Conservation (phyloP, 2,329 filamentous ascomycete species). For the Trichoderma sp. region DNA sequence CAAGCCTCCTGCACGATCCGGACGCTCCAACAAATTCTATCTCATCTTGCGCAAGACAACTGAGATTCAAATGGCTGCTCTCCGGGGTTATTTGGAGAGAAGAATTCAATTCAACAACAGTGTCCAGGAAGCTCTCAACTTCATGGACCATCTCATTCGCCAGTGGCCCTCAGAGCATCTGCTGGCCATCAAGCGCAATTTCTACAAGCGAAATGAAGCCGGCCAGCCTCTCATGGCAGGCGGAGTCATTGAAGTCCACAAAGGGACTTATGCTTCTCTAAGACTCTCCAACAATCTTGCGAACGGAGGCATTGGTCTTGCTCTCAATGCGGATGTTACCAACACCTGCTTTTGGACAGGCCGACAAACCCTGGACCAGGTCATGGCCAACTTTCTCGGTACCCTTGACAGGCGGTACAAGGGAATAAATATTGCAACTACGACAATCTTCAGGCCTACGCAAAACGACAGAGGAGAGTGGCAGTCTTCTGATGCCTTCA, state of each 20-base stretch:
- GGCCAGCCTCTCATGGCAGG: slow-evolving; percentile 54
- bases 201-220: slow-evolving; percentile 62
- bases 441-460: slow-evolving; percentile 39
- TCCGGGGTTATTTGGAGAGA: slow-evolving; percentile 65
- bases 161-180: slow-evolving; percentile 69
- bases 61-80: slow-evolving; percentile 63
- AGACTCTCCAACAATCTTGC: slow-evolving; percentile 60
- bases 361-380: slow-evolving; percentile 38
- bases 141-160: slow-evolving; percentile 85
- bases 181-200: slow-evolving; percentile 74
- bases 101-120: slow-evolving; percentile 60
- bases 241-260: slow-evolving; percentile 70
- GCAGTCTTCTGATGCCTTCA: slow-evolving; percentile 51
- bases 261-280: slow-evolving; percentile 85
- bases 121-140: slow-evolving; percentile 80
- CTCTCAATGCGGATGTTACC: slow-evolving; percentile 86
- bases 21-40: slow-evolving; percentile 51
- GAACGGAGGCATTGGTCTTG: slow-evolving; percentile 60
- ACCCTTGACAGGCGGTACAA: slow-evolving; percentile 32
- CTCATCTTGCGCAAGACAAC: slow-evolving; percentile 64
- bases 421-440: slow-evolving; percentile 26
- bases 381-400: slow-evolving; percentile 38
- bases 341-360: slow-evolving; percentile 83
- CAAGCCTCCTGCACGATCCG: slow-evolving; percentile 40
- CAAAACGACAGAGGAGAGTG: slow-evolving; percentile 27